Conservation (phyloP, 2,329 filamentous ascomycete species). For the Fusarium metavorans region DNA sequence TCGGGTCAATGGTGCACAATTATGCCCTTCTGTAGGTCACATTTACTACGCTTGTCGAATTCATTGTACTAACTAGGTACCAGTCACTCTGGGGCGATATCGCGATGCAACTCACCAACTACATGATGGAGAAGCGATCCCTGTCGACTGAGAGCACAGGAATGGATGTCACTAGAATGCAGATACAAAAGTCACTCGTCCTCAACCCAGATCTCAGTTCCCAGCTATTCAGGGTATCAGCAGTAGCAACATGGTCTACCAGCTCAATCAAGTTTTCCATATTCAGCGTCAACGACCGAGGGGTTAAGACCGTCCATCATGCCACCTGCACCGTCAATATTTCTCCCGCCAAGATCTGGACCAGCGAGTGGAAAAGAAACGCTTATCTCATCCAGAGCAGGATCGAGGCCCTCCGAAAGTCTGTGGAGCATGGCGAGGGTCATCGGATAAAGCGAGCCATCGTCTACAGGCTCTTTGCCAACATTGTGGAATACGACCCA, state of each 20-base stretch:
- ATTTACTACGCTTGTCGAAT: too few relatives aligned
- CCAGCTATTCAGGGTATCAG: conserved; percentile 33
- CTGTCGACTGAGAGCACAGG: conserved; percentile 14
- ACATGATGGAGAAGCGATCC: conserved; percentile 31
- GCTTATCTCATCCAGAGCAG: conserved; percentile 73
- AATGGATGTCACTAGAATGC: conserved; percentile 36
- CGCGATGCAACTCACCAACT: conserved; percentile 19
- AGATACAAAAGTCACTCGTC: conserved; percentile 37
- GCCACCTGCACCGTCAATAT: conserved; percentile 24
- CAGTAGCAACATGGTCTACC: conserved; percentile 26
- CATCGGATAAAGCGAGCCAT: conserved; percentile 39
- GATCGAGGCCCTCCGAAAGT: conserved; percentile 63
- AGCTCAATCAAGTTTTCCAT: conserved; percentile 32
- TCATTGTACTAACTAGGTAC: background rate
- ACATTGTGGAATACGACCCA: conserved; percentile 67
- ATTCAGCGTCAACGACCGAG: conserved; percentile 35
- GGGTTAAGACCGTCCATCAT: conserved; percentile 26
- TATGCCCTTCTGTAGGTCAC: conserved; percentile 38
- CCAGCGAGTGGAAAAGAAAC: conserved; percentile 38
- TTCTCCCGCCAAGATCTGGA: conserved; percentile 14
- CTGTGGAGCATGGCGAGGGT: conserved; percentile 33
- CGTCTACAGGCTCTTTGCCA: conserved; percentile 73
- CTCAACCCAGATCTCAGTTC: conserved; percentile 14
- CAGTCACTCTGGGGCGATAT: conserved; percentile 37
- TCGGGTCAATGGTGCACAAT: conserved; percentile 32